Base-by-base conservation (phyloP, 768 basidiomycete genomes). In the Trichaptum fuscoviolaceum region DNA sequence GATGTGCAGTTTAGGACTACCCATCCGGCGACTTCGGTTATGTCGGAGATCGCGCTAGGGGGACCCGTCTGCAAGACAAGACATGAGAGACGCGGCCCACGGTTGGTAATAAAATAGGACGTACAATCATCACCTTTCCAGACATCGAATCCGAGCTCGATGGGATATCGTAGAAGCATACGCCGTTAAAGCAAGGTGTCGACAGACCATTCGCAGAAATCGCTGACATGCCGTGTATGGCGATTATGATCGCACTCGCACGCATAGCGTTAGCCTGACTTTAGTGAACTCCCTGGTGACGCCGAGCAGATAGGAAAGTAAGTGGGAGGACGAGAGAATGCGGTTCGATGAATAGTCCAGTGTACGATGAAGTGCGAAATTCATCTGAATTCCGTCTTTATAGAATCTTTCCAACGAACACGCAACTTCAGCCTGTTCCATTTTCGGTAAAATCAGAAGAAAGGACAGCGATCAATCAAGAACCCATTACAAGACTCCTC, bases 11-110 rank as follows among this genome's bases (percentile, higher is more conserved):
- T 78, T 23, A 85, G 69, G 57, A 85, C 83, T 34, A 77, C 75
- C 84, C 84, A 86, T 27, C 84, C 85, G 26, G 81, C 84, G 7
- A 82, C 82, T 7, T 69, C 18, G 2, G 80, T 81, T 58, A 81
- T 76, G 66, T 81, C 80, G 1, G 77, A 74, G 60, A 80, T 75
- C 2, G 74, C 69, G 36, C 30, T 24, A 12, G 24, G 24, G 24
- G 59, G 30, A 2, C 59, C 59, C 24, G 25, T 34, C 59, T 61
- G 30, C 23, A 24, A 8, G 30, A 3, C 30, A 8, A 30, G 2
- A 30, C 30, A 9, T 61, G 59, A 61, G 12, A 61, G 23, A 34
- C 15, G 59, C 24, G 2, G 30, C 10, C 15, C 59, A 15, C 23
- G 59, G 9, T 26, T n/a, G 4, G 25, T 18, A 5, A 23, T 15